Conservation (phyloP, 805 yeast species). For the Ogataea sp. region DNA sequence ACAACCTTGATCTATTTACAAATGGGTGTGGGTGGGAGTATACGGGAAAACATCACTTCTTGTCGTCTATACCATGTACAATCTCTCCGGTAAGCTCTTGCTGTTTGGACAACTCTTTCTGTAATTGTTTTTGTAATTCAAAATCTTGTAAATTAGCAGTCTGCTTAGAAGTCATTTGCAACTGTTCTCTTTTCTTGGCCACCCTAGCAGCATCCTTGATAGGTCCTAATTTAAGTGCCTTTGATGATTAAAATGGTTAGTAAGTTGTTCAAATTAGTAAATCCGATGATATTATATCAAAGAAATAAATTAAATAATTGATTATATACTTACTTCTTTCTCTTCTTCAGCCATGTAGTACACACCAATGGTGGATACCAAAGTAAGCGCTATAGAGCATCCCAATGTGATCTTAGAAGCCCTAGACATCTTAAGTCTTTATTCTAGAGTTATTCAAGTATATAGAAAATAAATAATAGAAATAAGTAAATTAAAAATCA, state of each 20-base stretch:
- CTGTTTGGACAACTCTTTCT: slow-evolving; percentile 43
- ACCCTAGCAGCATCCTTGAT: slow-evolving; percentile 71
- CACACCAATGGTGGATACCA: slow-evolving; percentile 57
- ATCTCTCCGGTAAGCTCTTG: slow-evolving; percentile 60
- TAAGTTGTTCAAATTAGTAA: background rate
- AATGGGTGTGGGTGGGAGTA: background rate
- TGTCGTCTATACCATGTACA: slow-evolving; percentile 30
- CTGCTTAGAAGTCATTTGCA: slow-evolving; percentile 29
- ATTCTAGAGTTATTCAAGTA: too few relatives aligned
- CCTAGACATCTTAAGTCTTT: too few relatives aligned
- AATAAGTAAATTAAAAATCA: too few relatives aligned
- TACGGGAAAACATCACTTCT: background rate
- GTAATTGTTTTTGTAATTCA: slow-evolving; percentile 51
- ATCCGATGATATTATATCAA: background rate
- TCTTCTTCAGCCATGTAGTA: slow-evolving; percentile 64
- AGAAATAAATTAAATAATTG: too few relatives aligned
- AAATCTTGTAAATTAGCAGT: slow-evolving; percentile 59
- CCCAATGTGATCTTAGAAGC: slow-evolving; percentile 74
- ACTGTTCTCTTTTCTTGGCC: slow-evolving; percentile 36
- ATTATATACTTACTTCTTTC: slow-evolving; percentile 43
- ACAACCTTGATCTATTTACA: background rate
- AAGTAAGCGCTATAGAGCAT: slow-evolving; percentile 44
- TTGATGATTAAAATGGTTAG: background rate
- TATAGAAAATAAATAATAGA: too few relatives aligned
- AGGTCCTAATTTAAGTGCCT: slow-evolving; percentile 75